Conservation (phyloP, 2,329 filamentous ascomycete species). For the Talaromyces albobiverticillius region DNA sequence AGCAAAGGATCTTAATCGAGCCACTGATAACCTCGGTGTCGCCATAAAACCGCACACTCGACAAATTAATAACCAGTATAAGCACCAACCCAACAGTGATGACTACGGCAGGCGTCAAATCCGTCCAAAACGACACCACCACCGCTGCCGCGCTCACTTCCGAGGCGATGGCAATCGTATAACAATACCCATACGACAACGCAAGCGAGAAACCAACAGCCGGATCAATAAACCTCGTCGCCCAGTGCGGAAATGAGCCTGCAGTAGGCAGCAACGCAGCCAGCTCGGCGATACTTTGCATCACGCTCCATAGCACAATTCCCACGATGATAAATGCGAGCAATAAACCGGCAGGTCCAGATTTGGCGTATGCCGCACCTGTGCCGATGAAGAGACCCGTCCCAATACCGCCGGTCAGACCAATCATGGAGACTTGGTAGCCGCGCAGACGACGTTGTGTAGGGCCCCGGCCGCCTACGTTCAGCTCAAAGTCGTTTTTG, state of each 20-base stretch:
- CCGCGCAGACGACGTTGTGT: conserved; percentile 33
- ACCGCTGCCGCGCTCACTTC: conserved; percentile 82
- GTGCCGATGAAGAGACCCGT: conserved; percentile 56
- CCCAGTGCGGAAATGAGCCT: conserved; percentile 86
- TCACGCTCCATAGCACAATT: conserved; percentile 81
- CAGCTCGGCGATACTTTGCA: conserved; percentile 85
- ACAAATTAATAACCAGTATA: conserved; percentile 30
- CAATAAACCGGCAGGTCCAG: conserved; percentile 52
- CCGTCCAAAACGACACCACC: conserved; percentile 76
- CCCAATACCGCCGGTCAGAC: conserved; percentile 58
- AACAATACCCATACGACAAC: conserved; percentile 72
- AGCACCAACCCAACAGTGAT: conserved; percentile 47
- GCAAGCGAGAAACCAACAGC: conserved; percentile 90
- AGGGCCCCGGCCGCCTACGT: conserved; percentile 31
- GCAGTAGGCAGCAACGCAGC: conserved; percentile 87
- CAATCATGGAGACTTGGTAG: conserved; percentile 38
- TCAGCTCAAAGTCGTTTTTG: conserved; percentile 29
- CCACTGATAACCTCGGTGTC: conserved; percentile 31
- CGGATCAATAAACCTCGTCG: conserved; percentile 84
- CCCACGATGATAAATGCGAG: conserved; percentile 60
- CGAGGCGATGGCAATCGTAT: conserved; percentile 72
- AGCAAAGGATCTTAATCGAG: conserved; percentile 27
- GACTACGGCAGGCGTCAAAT: conserved; percentile 67
- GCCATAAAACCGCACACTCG: conserved; percentile 32
- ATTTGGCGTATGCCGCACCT: conserved; percentile 51